phyloP scores from a whole-genome alignment of 2,329 filamentous ascomycete genomes.

The Epichloe hybrida region DNA sequence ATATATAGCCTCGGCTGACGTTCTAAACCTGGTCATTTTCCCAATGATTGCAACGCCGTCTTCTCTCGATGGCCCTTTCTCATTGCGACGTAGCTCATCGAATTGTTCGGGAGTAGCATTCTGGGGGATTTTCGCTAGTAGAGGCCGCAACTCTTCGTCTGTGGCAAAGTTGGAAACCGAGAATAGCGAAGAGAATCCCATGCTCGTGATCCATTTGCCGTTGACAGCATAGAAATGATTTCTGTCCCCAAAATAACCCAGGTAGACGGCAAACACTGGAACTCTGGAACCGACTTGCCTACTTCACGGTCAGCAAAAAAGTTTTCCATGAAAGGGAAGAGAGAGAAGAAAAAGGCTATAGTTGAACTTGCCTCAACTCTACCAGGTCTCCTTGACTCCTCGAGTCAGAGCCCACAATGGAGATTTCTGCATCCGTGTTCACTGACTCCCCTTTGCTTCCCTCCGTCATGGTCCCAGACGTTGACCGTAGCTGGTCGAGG shows the following conservation, averaged over 20 bases:
- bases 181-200: constrained; percentile 33
- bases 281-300: constrained; percentile 26
- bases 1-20: constrained; percentile 29
- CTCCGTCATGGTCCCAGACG: constrained; percentile 12
- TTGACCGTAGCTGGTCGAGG: constrained; percentile 16
- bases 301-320: constrained; percentile 5
- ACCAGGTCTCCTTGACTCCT: constrained; percentile 35
- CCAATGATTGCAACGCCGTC: constrained; percentile 29
- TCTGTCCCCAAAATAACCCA: constrained; percentile 35
- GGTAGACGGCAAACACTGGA: constrained; percentile 37
- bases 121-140: constrained; percentile 18
- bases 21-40: constrained; percentile 34
- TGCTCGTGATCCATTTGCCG: constrained; percentile 34
- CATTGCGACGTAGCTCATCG: constrained; percentile 17
- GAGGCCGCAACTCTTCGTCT: constrained; percentile 26
- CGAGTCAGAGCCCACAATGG: constrained; percentile 13
- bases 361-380: constrained; percentile 27
- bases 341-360: neutral
- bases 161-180: constrained; percentile 33
- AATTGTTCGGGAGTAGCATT: constrained; percentile 16
- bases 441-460: constrained; percentile 15
- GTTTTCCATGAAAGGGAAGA: neutral
- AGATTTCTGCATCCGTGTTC: constrained; percentile 13
- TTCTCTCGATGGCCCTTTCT: constrained; percentile 30
- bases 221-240: constrained; percentile 41